Conservation (phyloP, 1,284 basidiomycete species). For the Fomitopsis palustris region DNA sequence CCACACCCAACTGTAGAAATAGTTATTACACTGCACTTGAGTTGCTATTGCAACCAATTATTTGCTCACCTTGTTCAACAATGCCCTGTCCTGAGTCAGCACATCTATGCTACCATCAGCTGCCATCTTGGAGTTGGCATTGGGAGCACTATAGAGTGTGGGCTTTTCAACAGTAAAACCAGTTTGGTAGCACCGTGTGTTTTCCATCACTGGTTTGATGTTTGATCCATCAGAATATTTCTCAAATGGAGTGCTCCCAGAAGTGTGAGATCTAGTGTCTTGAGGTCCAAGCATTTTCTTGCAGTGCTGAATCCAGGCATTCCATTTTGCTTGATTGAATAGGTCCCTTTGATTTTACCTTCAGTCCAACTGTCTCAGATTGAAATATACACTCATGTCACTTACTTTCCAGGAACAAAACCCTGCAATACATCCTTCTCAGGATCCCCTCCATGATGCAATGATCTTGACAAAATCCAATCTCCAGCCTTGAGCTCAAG, state of each 20-base stretch:
- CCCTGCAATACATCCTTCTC: background rate
- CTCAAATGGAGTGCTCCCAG: background rate
- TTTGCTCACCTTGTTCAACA: background rate
- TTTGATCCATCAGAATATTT: background rate
- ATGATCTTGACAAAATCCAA: background rate
- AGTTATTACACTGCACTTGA: too few relatives aligned
- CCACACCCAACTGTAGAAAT: too few relatives aligned
- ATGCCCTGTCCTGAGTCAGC: background rate
- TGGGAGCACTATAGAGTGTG: background rate
- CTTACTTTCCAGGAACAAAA: background rate
- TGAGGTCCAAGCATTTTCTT: background rate
- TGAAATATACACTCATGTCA: too few relatives aligned
- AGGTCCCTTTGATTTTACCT: background rate
- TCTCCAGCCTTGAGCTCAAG: too few relatives aligned
- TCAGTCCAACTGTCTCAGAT: background rate
- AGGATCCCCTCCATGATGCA: background rate
- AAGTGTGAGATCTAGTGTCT: background rate
- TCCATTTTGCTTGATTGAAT: background rate
- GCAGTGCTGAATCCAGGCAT: background rate
- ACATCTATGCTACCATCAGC: background rate
- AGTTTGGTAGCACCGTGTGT: background rate
- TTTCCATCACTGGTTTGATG: background rate
- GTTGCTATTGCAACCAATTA: too few relatives aligned
- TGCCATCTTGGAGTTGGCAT: background rate
- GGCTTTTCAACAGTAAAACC: background rate